These are phyloP conservation scores for Pyrus bretschneideri DNA, from an alignment of 306 rosid species.

Conservation along the genomic window DNA sequence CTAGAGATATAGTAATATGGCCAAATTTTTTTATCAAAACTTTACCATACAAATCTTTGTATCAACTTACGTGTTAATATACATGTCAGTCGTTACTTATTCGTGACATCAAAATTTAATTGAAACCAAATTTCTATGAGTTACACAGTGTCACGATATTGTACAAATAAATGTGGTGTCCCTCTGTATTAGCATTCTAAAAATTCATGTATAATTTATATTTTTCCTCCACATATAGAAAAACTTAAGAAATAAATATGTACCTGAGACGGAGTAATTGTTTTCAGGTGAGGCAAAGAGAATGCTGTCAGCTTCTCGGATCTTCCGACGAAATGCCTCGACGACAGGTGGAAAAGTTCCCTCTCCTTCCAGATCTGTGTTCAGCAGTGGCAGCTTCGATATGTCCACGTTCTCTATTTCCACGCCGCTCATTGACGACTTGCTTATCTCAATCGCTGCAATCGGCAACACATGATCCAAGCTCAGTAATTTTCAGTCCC, in stretches of 20 bases:
- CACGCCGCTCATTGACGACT: constrained; percentile 32
- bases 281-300: constrained; percentile 82
- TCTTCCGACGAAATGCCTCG: constrained; percentile 53
- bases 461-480: background rate
- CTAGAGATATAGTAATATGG: too few species aligned
- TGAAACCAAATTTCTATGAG: too few species aligned
- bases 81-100: too few species aligned
- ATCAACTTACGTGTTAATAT: too few species aligned
- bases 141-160: too few species aligned
- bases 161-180: too few species aligned
- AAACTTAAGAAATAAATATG: background rate
- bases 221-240: background rate
- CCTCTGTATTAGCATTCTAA: background rate
- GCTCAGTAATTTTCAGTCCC: background rate
- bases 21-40: too few species aligned
- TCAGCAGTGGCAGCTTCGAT: constrained; percentile 45
- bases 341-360: constrained; percentile 50
- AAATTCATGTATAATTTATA: background rate
- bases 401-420: constrained; percentile 59
- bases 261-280: constrained; percentile 60
- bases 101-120: too few species aligned
- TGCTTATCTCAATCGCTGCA: constrained; percentile 47
- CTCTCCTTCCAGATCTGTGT: constrained; percentile 57
- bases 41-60: too few species aligned
- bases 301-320: constrained; percentile 48